phyloP scores from a whole-genome alignment of 495 filamentous ascomycete genomes.

The Hypoxylon subgilvum region DNA sequence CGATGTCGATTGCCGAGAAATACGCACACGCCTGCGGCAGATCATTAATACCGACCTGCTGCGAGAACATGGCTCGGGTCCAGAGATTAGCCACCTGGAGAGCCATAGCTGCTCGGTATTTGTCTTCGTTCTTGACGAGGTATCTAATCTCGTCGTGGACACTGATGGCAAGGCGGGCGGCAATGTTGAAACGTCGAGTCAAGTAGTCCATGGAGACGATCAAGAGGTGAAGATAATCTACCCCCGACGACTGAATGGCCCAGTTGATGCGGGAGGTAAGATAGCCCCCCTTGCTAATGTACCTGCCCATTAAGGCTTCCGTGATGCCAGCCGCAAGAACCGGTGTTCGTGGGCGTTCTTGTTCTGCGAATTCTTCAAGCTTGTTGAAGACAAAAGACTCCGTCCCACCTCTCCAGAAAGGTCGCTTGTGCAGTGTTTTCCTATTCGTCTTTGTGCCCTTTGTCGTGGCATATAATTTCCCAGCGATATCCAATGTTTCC shows the following conservation, averaged over 20 bases:
- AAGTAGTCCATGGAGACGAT: slow-evolving; percentile 96
- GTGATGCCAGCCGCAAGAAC: slow-evolving; percentile 97
- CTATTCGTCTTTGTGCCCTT: slow-evolving; percentile 80
- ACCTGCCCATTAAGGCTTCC: slow-evolving; percentile 86
- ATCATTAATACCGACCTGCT: slow-evolving; percentile 95
- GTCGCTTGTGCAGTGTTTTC: slow-evolving; percentile 68
- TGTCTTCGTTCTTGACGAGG: slow-evolving; percentile 82
- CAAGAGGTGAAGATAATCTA: slow-evolving; percentile 95
- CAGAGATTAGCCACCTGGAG: slow-evolving; percentile 93
- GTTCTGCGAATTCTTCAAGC: slow-evolving; percentile 95
- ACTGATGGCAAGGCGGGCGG: slow-evolving; percentile 85
- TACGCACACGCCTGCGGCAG: slow-evolving; percentile 92
- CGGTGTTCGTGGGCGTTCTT: slow-evolving; percentile 87
- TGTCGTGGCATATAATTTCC: slow-evolving; percentile 82
- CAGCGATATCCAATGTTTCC: slow-evolving; percentile 75
- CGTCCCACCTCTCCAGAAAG: slow-evolving; percentile 96
- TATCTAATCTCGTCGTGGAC: slow-evolving; percentile 99
- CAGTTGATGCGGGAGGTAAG: slow-evolving; percentile 98
- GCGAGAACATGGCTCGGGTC: slow-evolving; percentile 95
- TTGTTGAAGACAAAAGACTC: slow-evolving; percentile 98
- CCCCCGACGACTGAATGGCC: slow-evolving; percentile 96
- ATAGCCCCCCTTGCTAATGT: slow-evolving; percentile 87
- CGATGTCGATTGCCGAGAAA: slow-evolving; percentile 94
- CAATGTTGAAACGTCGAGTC: slow-evolving; percentile 80
- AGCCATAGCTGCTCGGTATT: slow-evolving; percentile 87